Conservation (phyloP, 1,284 basidiomycete species). For the Microbotryum violaceum region DNA sequence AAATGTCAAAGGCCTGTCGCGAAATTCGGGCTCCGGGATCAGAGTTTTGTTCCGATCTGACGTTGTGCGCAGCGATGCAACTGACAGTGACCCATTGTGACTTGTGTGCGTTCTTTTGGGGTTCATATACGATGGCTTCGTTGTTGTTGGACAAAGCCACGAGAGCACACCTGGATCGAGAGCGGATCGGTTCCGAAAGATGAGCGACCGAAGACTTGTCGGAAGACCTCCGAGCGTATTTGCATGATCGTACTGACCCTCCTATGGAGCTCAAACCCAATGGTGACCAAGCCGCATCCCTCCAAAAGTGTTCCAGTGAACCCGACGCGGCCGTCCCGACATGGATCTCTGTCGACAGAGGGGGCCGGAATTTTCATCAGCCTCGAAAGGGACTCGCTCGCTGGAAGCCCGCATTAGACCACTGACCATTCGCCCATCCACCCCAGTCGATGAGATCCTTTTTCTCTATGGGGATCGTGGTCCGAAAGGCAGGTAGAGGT, state of each 20-base stretch:
- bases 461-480: constrained; percentile 10
- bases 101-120: constrained; percentile 12
- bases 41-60: neutral
- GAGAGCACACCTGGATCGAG: constrained; percentile 10
- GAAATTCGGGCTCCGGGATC: neutral
- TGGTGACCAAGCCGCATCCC: constrained; percentile 15
- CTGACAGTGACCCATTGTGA: constrained; percentile 23
- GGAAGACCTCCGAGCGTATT: too few relatives aligned
- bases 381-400: neutral
- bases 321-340: neutral
- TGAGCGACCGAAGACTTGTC: neutral
- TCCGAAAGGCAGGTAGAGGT: constrained; percentile 2
- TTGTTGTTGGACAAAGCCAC: constrained; percentile 17
- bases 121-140: constrained; percentile 18
- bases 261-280: constrained; percentile 15
- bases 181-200: neutral
- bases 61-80: too few relatives aligned
- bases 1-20: constrained; percentile 10
- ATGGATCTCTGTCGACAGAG: constrained; percentile 13
- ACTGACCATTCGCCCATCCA: constrained; percentile 22
- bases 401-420: neutral
- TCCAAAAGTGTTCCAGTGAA: constrained; percentile 11
- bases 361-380: neutral
- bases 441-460: constrained; percentile 17
- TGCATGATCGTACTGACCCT: constrained; percentile 6